phyloP scores from a whole-genome alignment of 2,329 filamentous ascomycete species.

The Didymella exigua region DNA sequence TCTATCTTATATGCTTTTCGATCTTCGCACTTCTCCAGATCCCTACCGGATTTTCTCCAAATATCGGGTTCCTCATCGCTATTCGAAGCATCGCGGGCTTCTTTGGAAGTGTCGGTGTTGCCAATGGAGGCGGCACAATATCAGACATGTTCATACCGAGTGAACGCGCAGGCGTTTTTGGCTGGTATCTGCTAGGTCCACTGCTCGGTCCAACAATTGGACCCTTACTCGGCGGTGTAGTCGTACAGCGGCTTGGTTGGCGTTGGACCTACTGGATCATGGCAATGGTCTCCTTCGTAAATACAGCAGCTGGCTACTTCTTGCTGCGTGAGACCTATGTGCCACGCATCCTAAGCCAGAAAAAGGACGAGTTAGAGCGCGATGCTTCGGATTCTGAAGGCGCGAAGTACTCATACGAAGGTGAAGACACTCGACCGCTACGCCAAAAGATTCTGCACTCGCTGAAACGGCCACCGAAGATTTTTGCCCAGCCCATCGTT shows the following conservation, averaged over 20 bases:
- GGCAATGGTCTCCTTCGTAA: conserved; percentile 49
- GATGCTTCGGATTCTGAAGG: conserved; percentile 29
- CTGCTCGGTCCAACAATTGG: conserved; percentile 53
- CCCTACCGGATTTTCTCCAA: conserved; percentile 55
- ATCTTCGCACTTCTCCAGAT: conserved; percentile 56
- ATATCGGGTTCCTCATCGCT: conserved; percentile 53
- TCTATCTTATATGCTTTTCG: conserved; percentile 55
- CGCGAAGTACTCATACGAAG: conserved; percentile 50
- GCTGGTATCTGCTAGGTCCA: conserved; percentile 54
- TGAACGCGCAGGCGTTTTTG: conserved; percentile 54
- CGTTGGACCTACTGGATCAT: conserved; percentile 57
- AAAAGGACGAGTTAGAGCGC: conserved; percentile 45
- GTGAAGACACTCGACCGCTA: conserved; percentile 50
- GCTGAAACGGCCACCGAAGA: conserved; percentile 50
- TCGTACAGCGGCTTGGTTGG: conserved; percentile 54
- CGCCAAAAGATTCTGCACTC: conserved; percentile 46
- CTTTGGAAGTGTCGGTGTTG: conserved; percentile 58
- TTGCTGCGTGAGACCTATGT: conserved; percentile 55
- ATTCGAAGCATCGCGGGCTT: conserved; percentile 56
- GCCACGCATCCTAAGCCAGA: conserved; percentile 47
- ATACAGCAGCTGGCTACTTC: conserved; percentile 51
- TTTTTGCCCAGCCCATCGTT: conserved; percentile 55
- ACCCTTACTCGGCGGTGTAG: conserved; percentile 52
- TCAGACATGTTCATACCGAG: conserved; percentile 56
- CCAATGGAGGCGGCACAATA: conserved; percentile 60